Evolutionary conservation across 2,329 filamentous ascomycete genomes (phyloP), one percentile per base, ranked within the genome.

Genomic region (Chaetomiaceae sp.): DNA sequence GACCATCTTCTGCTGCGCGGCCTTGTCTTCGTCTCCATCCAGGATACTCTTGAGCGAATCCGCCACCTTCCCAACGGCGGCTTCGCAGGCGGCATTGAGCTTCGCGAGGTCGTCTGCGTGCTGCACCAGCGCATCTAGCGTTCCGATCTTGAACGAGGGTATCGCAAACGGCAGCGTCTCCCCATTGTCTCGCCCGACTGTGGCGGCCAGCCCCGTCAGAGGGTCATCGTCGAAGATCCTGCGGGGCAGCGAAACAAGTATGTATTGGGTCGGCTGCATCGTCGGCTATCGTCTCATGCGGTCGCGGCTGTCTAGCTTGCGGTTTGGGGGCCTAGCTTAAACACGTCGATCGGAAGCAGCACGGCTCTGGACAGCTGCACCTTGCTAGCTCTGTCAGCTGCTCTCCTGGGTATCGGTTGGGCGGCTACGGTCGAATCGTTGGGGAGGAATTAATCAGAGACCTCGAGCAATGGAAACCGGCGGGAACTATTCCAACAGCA

Each of bases 91-190:
- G 33, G 79, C 71, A 62, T 95, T 89, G 47, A 97, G 84, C 82
- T 96, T 97, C 55, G 85, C 81, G 51, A 99, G 78, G 67, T 97
- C 94, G 67, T 99, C 94, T 53, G 94, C 94, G 72, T 99, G 92
- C 73, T 96, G 89, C 40, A 99, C 91, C 54, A 99, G 79, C 36
- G 88, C 90, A 74, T 99, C 94, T 34, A 99, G 80, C 0, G 94
- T 96, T 54, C 94, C 94, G 69, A 99, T 95, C 77, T 97, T 99
- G 81, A 99, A 96, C 61, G 91, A 87, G 19, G 94, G 94, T 59
- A 97, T 87, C 53, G 82, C 75, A 68, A 97, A 96, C 2, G 85
- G 84, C 47, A 84, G 75, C 42, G 90, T 86, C 48, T 81, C 83
- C 68, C 88, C 90, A 70, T 88, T 85, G 64, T 95, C 89, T 53